Evolutionary conservation across 352 stramenopile species (phyloP), one percentile per base, ranked within the genome.

Genomic region (Phytophthora constricta): DNA sequence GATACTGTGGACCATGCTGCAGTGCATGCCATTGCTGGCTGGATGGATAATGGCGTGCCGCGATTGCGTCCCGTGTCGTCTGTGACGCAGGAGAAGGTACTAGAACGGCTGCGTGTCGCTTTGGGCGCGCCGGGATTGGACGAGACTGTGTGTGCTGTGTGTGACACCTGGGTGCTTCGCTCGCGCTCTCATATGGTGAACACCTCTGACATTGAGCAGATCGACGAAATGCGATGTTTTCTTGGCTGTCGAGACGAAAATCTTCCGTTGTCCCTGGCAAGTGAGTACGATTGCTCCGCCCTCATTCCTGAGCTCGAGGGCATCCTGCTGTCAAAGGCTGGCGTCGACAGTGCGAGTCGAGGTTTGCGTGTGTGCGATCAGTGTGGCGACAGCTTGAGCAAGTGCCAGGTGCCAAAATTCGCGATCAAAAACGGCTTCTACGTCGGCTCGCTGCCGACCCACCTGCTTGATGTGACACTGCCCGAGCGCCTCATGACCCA

Each of bases 381-480:
- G 16, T 68, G 61, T 25, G 7, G 45, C 46, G 41, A 22, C 19
- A 69, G 51, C 26, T 42, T 63, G 5, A 10, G 8, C 4, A 54
- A 62, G 20, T 14, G 17, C 0, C 20, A 41, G 3, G 28, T 61
- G 5, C 68, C 68, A 11, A 76, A 63, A 14, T 72, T 53, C 23
- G 34, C 68, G 10, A 76, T 76, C 25, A 65, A 65, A 1, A 76
- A 76, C 39, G 68, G 68, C 9, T 76, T 76, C 28, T 71, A 42
- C 23, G 23, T 72, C 3, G 68, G 67, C 11, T 1, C 7, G 3
- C 41, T 69, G 19, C 67, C 67, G 3, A 16, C 34, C 1, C 2
- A 53, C 1, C 23, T 75, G 0, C 5, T 14, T 0, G 26, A 64
- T 9, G 51, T 58, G 3, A 67, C 56, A 31, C 60, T 23, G 13